These are phyloP conservation scores for Boletus mariae DNA, from an alignment of 1,284 basidiomycete genomes.

Conservation along the genomic window DNA sequence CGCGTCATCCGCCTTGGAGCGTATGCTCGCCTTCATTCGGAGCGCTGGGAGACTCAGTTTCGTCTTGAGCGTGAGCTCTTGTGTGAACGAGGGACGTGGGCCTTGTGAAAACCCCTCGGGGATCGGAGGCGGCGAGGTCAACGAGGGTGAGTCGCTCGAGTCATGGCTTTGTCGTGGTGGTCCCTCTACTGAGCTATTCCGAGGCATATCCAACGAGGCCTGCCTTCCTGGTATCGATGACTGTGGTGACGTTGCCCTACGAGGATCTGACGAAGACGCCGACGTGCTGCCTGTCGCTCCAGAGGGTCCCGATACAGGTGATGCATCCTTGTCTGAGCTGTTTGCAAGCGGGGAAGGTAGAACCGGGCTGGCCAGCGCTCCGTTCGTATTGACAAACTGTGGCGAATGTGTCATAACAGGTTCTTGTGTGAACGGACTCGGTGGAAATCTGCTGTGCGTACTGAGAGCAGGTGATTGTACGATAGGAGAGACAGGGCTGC, in stretches of 20 bases:
- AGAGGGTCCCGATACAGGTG: constrained; percentile 2
- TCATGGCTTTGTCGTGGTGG: constrained; percentile 21
- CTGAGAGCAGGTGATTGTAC: constrained; percentile 8
- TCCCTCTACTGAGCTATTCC: constrained; percentile 23
- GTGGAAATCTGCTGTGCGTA: constrained; percentile 6
- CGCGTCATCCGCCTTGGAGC: constrained; percentile 27
- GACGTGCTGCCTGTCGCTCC: constrained; percentile 8
- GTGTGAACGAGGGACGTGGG: constrained; percentile 22
- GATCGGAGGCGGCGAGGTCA: constrained; percentile 25
- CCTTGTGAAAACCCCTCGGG: constrained; percentile 16
- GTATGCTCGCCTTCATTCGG: constrained; percentile 21
- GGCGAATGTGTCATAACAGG: background rate
- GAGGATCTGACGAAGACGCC: constrained; percentile 10
- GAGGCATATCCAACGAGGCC: constrained; percentile 19
- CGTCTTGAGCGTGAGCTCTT: constrained; percentile 21
- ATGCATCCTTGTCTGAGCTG: constrained; percentile 15
- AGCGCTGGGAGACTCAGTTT: constrained; percentile 32
- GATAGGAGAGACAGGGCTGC: constrained; percentile 5
- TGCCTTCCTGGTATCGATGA: constrained; percentile 11
- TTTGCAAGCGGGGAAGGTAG: constrained; percentile 13
- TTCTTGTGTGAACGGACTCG: constrained; percentile 19
- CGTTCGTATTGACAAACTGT: background rate
- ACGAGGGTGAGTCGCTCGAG: constrained; percentile 25
- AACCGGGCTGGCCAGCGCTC: constrained; percentile 10
- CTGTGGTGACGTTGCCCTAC: constrained; percentile 8